Conservation (phyloP, 768 basidiomycete species). For the Lentinus brumalis region DNA sequence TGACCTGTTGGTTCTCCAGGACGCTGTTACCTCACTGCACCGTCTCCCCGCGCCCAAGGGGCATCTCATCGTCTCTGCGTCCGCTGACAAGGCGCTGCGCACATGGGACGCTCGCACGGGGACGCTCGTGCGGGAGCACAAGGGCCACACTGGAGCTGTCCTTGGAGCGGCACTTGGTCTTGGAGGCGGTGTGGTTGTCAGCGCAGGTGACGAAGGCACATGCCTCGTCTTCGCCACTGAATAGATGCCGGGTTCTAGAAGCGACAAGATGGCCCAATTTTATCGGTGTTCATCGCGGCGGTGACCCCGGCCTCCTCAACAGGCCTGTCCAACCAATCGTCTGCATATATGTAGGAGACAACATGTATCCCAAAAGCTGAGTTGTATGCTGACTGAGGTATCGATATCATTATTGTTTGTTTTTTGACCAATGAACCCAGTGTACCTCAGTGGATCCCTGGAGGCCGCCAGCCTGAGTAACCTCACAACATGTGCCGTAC, state of each 20-base stretch:
- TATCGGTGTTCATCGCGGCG: background rate
- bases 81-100: constrained; percentile 81
- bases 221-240: constrained; percentile 83
- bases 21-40: constrained; percentile 82
- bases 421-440: too few species aligned
- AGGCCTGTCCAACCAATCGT: too few species aligned
- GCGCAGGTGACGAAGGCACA: constrained; percentile 87
- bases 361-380: too few species aligned
- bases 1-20: constrained; percentile 46
- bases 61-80: constrained; percentile 81
- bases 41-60: constrained; percentile 73
- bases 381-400: too few species aligned
- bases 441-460: too few species aligned
- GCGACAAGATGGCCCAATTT: background rate
- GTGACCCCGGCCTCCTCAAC: too few species aligned
- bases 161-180: constrained; percentile 74
- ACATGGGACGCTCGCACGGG: constrained; percentile 96
- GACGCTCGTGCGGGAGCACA: constrained; percentile 72
- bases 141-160: constrained; percentile 79
- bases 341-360: too few species aligned
- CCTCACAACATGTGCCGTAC: too few species aligned
- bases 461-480: too few species aligned
- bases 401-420: too few species aligned
- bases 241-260: constrained; percentile 11
- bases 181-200: constrained; percentile 73